A percentile compares a stretch with the other conserved stretches of the same genome.
Conservation (phyloP, 2,329 filamentous ascomycete species). For the Metarhizium robertsii region DNA sequence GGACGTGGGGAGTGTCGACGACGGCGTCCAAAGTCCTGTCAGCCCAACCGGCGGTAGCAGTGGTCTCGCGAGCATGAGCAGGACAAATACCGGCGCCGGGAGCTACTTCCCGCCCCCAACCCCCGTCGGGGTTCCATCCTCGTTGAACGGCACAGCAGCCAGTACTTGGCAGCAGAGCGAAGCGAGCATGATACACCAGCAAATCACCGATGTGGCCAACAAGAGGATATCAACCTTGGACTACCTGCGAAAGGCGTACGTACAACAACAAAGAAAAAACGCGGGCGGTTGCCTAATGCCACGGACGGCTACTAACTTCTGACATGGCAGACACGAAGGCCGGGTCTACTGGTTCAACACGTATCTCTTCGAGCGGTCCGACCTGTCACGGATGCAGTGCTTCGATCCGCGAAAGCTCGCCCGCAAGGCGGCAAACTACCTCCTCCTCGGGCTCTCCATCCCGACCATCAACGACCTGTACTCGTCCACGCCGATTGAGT, state of each 20-base stretch:
- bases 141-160: slow-evolving; percentile 2
- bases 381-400: slow-evolving; percentile 74
- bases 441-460: slow-evolving; percentile 84
- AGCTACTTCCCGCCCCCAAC: slow-evolving; percentile 14
- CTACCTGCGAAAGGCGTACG: slow-evolving; percentile 85
- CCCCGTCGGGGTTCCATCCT: slow-evolving; percentile 4
- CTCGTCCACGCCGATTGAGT: slow-evolving; percentile 69
- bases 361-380: slow-evolving; percentile 75
- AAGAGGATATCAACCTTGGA: slow-evolving; percentile 93
- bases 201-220: slow-evolving; percentile 74
- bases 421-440: slow-evolving; percentile 85
- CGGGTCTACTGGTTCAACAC: slow-evolving; percentile 98
- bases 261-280: slow-evolving; percentile 11
- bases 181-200: slow-evolving; percentile 41
- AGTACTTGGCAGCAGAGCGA: slow-evolving; percentile 33
- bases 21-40: slow-evolving; percentile 9
- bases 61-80: slow-evolving; percentile 6
- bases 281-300: neutral
- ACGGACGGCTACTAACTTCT: neutral
- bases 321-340: slow-evolving; percentile 67
- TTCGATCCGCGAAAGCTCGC: slow-evolving; percentile 78
- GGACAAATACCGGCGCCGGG: slow-evolving; percentile 3
- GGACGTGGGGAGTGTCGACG: slow-evolving; percentile 3
- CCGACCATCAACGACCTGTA: slow-evolving; percentile 85
- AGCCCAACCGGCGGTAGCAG: slow-evolving; percentile 11